phyloP scores from a whole-genome alignment of 192 early-diverging fungal species.

The Podila epicladia region DNA sequence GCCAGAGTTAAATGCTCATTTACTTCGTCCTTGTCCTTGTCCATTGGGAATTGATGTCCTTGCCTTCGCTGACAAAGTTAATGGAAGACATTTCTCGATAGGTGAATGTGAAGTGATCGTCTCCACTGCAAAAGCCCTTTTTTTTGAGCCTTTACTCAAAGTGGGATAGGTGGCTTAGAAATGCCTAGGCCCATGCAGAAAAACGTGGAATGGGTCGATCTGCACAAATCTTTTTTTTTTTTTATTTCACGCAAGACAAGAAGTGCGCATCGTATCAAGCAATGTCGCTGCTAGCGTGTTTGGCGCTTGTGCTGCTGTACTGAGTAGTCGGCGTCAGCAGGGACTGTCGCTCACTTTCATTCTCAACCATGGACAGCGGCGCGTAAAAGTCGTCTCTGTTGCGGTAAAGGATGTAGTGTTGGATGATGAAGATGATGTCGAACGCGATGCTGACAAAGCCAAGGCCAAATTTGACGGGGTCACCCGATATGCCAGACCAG shows the following conservation, averaged over 20 bases:
- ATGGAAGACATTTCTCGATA: background rate
- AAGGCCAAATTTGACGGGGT: slow-evolving; percentile 77
- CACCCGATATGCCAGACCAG: slow-evolving; percentile 67
- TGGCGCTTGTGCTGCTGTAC: background rate
- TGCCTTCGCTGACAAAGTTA: slow-evolving; percentile 48
- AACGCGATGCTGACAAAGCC: slow-evolving; percentile 80
- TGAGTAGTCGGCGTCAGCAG: background rate
- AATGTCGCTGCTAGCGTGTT: background rate
- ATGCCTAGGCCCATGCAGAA: background rate
- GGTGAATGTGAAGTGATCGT: background rate
- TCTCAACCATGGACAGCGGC: slow-evolving; percentile 24
- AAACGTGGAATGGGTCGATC: background rate
- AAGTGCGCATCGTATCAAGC: no score
- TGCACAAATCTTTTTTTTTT: no score
- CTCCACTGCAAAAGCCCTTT: background rate
- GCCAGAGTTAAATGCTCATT: no score
- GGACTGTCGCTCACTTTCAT: slow-evolving; percentile 3
- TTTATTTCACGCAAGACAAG: no score
- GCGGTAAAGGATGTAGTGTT: slow-evolving; percentile 82
- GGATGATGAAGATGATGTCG: slow-evolving; percentile 80
- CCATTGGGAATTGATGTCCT: background rate
- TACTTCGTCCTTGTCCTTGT: background rate
- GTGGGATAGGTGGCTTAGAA: background rate
- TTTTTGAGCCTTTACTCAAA: background rate
- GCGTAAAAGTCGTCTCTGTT: slow-evolving; percentile 45